phyloP scores from a whole-genome alignment of 352 stramenopile species.

The Achlya hypogyna region DNA sequence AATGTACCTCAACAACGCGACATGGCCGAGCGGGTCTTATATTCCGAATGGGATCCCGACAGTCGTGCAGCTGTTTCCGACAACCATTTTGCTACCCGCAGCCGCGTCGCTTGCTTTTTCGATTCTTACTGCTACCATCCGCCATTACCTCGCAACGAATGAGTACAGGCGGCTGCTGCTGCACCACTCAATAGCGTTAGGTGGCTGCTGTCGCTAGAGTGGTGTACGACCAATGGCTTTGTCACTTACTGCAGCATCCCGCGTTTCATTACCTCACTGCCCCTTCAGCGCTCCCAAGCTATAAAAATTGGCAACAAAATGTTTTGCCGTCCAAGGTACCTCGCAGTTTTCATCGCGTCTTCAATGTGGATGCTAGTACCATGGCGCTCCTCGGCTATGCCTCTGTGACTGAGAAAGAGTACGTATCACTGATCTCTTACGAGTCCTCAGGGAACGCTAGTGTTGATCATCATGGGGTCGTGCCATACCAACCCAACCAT shows the following conservation, averaged over 20 bases:
- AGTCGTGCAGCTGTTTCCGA: background rate
- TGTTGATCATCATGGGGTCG: too few species aligned
- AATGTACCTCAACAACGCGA: background rate
- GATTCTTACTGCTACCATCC: background rate
- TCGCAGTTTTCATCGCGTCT: background rate
- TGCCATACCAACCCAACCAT: background rate
- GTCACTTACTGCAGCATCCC: background rate
- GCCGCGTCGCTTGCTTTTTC: background rate
- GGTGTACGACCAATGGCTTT: conserved; percentile 3
- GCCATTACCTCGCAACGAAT: background rate
- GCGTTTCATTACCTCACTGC: conserved; percentile 5
- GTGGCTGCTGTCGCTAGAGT: background rate
- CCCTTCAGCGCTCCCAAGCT: background rate
- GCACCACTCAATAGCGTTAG: background rate
- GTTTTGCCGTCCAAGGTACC: conserved; percentile 15
- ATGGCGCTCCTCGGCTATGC: conserved; percentile 8
- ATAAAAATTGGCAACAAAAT: conserved; percentile 17
- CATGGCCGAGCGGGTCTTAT: conserved; percentile 13
- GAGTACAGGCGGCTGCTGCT: background rate
- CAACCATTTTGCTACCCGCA: background rate
- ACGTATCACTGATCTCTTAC: too few species aligned
- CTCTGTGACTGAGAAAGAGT: conserved; percentile 1
- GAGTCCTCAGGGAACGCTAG: too few species aligned
- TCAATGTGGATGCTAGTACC: background rate
- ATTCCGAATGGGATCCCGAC: background rate